Conservation (phyloP, 2,329 filamentous ascomycete genomes). For the Venturia aucupariae region DNA sequence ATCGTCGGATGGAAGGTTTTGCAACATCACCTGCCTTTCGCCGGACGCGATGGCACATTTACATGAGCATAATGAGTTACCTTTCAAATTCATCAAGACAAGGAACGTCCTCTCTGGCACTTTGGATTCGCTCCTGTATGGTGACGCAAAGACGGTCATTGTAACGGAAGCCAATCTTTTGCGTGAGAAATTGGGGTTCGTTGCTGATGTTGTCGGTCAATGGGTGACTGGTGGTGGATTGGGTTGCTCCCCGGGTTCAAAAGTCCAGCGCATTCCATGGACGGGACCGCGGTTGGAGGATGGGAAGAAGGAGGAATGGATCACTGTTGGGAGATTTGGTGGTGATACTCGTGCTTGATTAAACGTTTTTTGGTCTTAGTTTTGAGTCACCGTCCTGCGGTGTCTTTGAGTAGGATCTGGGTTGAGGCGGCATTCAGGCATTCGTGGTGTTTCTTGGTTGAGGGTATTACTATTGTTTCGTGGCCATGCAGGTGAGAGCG, state of each 20-base stretch:
- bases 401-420: not conserved
- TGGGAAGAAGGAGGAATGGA: slow-evolving; percentile 36
- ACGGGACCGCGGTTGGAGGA: slow-evolving; percentile 35
- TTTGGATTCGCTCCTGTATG: slow-evolving; percentile 62
- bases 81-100: slow-evolving; percentile 60
- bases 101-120: slow-evolving; percentile 64
- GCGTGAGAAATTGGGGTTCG: slow-evolving; percentile 64
- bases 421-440: not conserved
- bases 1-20: slow-evolving; percentile 63
- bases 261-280: slow-evolving; percentile 33
- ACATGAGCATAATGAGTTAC: slow-evolving; percentile 47
- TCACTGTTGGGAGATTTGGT: slow-evolving; percentile 39
- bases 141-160: slow-evolving; percentile 38
- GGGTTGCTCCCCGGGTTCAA: slow-evolving; percentile 36
- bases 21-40: slow-evolving; percentile 69
- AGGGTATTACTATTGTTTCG: not conserved
- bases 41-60: slow-evolving; percentile 60
- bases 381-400: not conserved
- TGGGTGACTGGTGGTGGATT: slow-evolving; percentile 64
- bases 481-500: not conserved
- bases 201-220: slow-evolving; percentile 57
- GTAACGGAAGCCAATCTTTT: slow-evolving; percentile 66
- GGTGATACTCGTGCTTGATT: slow-evolving; percentile 26
- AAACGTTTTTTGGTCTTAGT: not conserved
- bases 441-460: not conserved